Base-by-base conservation (phyloP, 768 basidiomycete species). In the Mycena capillaripes region DNA sequence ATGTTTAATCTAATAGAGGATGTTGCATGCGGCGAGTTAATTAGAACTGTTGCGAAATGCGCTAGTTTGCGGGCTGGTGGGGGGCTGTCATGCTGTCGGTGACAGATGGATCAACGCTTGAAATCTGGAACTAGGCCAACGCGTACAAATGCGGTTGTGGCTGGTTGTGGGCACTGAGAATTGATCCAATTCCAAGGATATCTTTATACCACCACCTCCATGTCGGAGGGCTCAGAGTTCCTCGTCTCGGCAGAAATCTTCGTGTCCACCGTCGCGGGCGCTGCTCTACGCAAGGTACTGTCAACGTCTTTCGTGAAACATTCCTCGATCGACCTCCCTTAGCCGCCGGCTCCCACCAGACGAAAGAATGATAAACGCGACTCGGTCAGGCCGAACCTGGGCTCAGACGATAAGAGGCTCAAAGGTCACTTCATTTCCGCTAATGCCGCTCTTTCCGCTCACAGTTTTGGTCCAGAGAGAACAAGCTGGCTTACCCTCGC, bases 401-500 rank as follows among this genome's bases (percentile, higher is more conserved):
- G 82, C 81, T 53, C 53, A 19, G 90, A 90, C 40, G 86, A 89
- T 59, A 82, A 82, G 81, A 93, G 87, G 79, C 78, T 92, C 75
- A 93, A 89, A 86, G 92, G 93, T 92, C n/a, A 78, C 73, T 73
- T 66, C 29, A 23, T 61, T 36, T 29, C 38, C 1, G 36, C 17
- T 12, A 42, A 21, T 52, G 53, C 50, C 63, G 11, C 27, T 32
- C 50, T 50, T 58, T 44, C 34, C 21, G 32, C 48, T 63, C 32
- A 71, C 68, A 56, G 36, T 55, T 36, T 38, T 71, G 70, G 32
- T 76, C 30, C 77, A 95, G 93, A 95, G 77, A 93, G 92, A 81
- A 84, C 90, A 23, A 93, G 89, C 76, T 94, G 93, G 93, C 86
- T 93, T 52, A 86, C 86, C 17, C 84, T 93, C 21, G 81, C 88